Percentiles rank a stretch among this genome's conserved stretches.
phyloP scores from a whole-genome alignment of 106 monocot species.

The Dendrobium chrysotoxum region DNA sequence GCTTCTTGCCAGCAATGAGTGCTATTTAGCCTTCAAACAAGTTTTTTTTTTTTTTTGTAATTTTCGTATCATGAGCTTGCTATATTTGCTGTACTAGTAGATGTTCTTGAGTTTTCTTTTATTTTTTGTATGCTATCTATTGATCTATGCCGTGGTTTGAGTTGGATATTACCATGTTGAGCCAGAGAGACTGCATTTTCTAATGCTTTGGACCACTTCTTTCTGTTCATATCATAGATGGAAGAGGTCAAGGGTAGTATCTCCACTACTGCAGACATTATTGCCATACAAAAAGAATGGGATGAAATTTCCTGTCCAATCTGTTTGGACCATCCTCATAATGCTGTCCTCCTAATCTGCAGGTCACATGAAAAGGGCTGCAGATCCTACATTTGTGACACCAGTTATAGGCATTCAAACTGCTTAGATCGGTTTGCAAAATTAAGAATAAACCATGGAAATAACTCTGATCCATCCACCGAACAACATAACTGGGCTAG shows the following conservation, averaged over 20 bases:
- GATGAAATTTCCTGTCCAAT: constrained; percentile 70
- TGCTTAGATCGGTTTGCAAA: constrained; percentile 68
- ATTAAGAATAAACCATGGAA: constrained; percentile 7
- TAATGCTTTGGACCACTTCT: not conserved
- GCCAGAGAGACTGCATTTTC: not conserved
- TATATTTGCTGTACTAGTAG: not conserved
- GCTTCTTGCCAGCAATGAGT: too few relatives aligned
- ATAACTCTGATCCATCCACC: constrained; percentile 3
- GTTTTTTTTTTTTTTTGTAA: not conserved
- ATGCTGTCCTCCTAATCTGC: constrained; percentile 71
- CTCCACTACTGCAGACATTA: constrained; percentile 13
- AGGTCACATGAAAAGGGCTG: constrained; percentile 70
- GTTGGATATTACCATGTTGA: not conserved
- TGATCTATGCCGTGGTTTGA: not conserved
- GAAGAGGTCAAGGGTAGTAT: constrained; percentile 36
- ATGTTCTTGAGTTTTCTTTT: not conserved
- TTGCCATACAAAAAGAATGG: constrained; percentile 52
- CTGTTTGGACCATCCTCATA: constrained; percentile 91
- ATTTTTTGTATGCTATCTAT: not conserved
- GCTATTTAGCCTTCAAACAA: too few relatives aligned
- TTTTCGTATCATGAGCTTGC: not conserved
- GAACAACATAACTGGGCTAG: too few relatives aligned
- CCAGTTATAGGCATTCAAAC: constrained; percentile 78
- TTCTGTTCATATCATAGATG: constrained; percentile 25
- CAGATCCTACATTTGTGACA: constrained; percentile 75